A percentile compares a stretch with the other conserved stretches of the same genome.
Evolutionary conservation across 2,329 filamentous ascomycete species (phyloP).

Genomic region (Alternaria burnsii): DNA sequence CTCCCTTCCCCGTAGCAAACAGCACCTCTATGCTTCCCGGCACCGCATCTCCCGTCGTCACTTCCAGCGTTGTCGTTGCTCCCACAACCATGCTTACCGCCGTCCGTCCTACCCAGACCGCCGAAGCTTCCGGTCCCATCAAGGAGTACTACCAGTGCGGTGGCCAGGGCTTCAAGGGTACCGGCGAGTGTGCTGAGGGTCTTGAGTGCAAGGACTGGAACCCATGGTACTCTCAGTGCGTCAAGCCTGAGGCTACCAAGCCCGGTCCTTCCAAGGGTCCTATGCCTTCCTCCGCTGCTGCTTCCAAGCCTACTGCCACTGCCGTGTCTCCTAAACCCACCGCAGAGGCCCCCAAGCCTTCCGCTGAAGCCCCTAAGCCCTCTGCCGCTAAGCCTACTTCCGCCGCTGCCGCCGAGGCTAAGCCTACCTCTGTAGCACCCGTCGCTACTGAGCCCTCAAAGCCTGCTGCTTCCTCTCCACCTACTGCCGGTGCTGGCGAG

Average conservation of each 20-base stretch:
- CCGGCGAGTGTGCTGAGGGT: constrained; percentile 51
- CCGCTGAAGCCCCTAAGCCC: constrained; percentile 11
- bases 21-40: constrained; percentile 10
- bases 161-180: constrained; percentile 53
- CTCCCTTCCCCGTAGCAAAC: constrained; percentile 20
- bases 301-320: constrained; percentile 11
- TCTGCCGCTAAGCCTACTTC: constrained; percentile 8
- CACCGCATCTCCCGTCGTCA: neutral
- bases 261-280: constrained; percentile 20
- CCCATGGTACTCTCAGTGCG: constrained; percentile 59
- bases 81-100: constrained; percentile 34
- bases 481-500: constrained; percentile 17
- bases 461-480: constrained; percentile 7
- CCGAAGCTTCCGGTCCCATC: constrained; percentile 21
- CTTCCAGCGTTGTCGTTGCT: constrained; percentile 8
- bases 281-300: constrained; percentile 13
- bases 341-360: constrained; percentile 1
- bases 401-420: constrained; percentile 4
- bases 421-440: constrained; percentile 15
- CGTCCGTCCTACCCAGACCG: constrained; percentile 31
- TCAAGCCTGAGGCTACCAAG: constrained; percentile 25
- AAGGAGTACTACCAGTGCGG: constrained; percentile 53
- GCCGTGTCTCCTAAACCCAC: constrained; percentile 6
- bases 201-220: constrained; percentile 53
- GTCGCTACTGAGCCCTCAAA: constrained; percentile 14